Base-by-base conservation (phyloP, 306 rosid species). In the Abrus precatorius region DNA sequence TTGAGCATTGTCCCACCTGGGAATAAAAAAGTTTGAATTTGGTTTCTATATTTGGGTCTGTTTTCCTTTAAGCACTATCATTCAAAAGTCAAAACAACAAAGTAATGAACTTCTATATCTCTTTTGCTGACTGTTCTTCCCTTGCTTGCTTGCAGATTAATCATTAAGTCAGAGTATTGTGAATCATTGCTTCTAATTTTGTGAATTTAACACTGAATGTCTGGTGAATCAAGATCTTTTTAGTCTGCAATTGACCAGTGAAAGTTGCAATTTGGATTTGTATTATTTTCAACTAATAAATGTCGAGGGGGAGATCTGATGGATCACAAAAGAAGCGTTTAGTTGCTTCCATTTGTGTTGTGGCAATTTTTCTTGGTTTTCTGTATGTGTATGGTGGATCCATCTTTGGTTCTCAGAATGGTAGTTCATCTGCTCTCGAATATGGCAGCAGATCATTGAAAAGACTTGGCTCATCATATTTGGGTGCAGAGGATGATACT, bases 241-340 rank as follows among this genome's bases (percentile, higher is more conserved):
- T 75, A 56, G 73, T 63, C 63, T n/a, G 44, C 49, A 71, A 50
- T 68, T 62, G 56, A 61, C 59, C 76, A 49, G 83, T 50, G 67
- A 69, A 55, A 84, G 28, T 57, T 74, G 73, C 71, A 69, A 45
- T 41, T 60, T 60, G 76, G 72, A 56, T 64, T 83, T 82, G 87
- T 77, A 72, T 75, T 82, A 50, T 72, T 74, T 65, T 63, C 76
- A 77, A 78, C 63, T 69, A 38, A 76, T 78, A 88, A 84, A 95
- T 85, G 96, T 86, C 76, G 86, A 90, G 99, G 87, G 93, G 93
- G 69, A 90, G 98, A 85, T 85, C 97, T 55, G 93, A 93, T 91
- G 94, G 91, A 56, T 71, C 91, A 1, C 96, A 89, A 60, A 93
- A 91, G 91, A 93, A 89, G 90, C 93, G 86, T 33, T 14, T 88